These are phyloP conservation scores for Nicotiana obtusifolia DNA, from an alignment of 257 asterid species.

Conservation along the genomic window DNA sequence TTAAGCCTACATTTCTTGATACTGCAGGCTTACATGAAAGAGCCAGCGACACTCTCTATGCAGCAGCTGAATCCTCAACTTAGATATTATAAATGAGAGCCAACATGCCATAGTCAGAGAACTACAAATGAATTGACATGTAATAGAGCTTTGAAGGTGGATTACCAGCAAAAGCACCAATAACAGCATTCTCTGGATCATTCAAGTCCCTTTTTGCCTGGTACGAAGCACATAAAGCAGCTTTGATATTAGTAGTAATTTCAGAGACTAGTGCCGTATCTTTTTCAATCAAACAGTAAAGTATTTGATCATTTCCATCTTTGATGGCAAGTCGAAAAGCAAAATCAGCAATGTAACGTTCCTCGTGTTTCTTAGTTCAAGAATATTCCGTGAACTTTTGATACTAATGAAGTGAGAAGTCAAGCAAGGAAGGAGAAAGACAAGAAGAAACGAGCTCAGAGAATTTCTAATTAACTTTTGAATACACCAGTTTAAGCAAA, in stretches of 20 bases:
- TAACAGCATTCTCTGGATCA: constrained; percentile 84
- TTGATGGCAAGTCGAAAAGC: neutral
- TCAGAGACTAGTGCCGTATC: neutral
- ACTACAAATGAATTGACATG: neutral
- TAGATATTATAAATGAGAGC: neutral
- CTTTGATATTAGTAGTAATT: neutral
- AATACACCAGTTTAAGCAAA: neutral
- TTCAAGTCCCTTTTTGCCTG: constrained; percentile 93
- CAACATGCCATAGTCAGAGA: neutral
- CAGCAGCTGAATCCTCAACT: constrained; percentile 1
- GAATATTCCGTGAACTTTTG: neutral
- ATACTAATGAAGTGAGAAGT: neutral
- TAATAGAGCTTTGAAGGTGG: neutral
- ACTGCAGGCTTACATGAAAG: neutral
- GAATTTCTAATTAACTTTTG: neutral
- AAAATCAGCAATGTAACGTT: neutral
- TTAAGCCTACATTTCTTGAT: constrained; percentile 1
- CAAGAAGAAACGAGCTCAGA: neutral
- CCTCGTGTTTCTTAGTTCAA: constrained; percentile 1
- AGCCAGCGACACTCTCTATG: neutral
- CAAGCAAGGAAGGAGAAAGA: neutral
- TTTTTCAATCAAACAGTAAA: constrained; percentile 9
- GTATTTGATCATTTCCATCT: neutral
- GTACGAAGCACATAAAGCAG: constrained; percentile 13
- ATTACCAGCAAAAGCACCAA: constrained; percentile 96